A percentile compares a stretch with the other conserved stretches of the same genome.
Conservation (phyloP, 805 yeast genomes). For the Wilhelminamyces savonicus region DNA sequence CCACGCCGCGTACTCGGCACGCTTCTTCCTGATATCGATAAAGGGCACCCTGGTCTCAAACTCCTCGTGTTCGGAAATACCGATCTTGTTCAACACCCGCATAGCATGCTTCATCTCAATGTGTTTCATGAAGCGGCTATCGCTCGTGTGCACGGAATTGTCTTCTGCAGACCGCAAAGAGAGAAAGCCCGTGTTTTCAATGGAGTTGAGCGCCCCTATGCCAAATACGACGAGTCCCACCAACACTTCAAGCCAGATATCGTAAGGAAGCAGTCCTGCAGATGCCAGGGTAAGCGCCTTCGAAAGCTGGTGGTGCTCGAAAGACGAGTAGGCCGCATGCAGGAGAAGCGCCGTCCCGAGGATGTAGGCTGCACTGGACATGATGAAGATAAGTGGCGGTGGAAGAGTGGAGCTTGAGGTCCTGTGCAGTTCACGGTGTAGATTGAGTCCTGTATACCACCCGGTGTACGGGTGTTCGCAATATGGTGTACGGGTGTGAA, state of each 20-base stretch:
- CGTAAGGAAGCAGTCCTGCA: slow-evolving; percentile 30
- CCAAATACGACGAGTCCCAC: slow-evolving; percentile 41
- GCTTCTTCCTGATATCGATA: slow-evolving; percentile 40
- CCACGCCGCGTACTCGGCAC: slow-evolving; percentile 40
- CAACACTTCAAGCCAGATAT: slow-evolving; percentile 45
- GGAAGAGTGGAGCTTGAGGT: too few species aligned
- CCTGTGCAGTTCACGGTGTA: too few species aligned
- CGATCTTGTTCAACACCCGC: slow-evolving; percentile 40
- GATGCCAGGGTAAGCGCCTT: slow-evolving; percentile 12
- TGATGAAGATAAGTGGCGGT: too few species aligned
- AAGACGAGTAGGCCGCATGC: slow-evolving; percentile 51
- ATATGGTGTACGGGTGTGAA: too few species aligned
- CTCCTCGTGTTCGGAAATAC: slow-evolving; percentile 39
- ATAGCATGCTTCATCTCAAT: slow-evolving; percentile 43
- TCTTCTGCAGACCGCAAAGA: slow-evolving; percentile 9
- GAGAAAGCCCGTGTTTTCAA: slow-evolving; percentile 10
- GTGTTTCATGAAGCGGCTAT: slow-evolving; percentile 35
- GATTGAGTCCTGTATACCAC: too few species aligned
- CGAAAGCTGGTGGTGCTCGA: slow-evolving; percentile 40
- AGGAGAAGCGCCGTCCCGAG: slow-evolving; percentile 17
- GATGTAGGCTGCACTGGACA: slow-evolving; percentile 5
- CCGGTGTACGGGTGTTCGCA: too few species aligned
- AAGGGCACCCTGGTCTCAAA: slow-evolving; percentile 48
- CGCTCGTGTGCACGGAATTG: slow-evolving; percentile 22
- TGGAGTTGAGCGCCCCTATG: slow-evolving; percentile 30